Evolutionary conservation across 139 green algal genomes (phyloP), one percentile per base, ranked within the genome.

Genomic region (Edaphochlamys debaryana): DNA sequence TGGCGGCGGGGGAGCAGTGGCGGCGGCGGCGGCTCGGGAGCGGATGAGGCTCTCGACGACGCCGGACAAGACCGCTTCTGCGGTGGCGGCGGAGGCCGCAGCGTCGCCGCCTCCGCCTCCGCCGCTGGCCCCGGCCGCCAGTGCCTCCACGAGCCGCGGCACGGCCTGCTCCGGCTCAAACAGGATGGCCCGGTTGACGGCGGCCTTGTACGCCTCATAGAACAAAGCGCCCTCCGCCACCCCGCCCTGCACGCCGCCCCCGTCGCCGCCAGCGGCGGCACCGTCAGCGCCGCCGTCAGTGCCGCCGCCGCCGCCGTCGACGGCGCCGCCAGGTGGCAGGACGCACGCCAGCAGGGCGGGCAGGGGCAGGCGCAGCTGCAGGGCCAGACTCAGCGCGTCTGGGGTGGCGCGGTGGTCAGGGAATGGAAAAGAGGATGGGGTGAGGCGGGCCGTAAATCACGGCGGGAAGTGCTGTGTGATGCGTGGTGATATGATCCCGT

Each of bases 331-430:
- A 74, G 60, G n/a, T 32, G 76, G 76, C 76, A 82, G 38, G 8
- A 82, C 60, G 34, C 23, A 40, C 13, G 40, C 6, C 66, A 84
- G 48, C 45, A 84, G 52, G 32, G 76, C 48, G n/a, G 19, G 25
- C 19, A n/a, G 13, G 3, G 78, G 66, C 66, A 84, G 67, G 4
- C 58, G 48, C 45, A 84, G 66, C 58, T 76, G 78, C 66, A 84
- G 78, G 20, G 78, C 78, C 78, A 84, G 66, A 27, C 42, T 32
- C 36, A 84, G 78, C 2, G 50, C 66, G 29, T 75, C 78, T 84
- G 78, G n/a, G 45, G 30, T 25, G 64, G 42, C 1, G 50, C n/a
- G 52, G 54, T n/a, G 42, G 30, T 22, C n/a, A n/a, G n/a, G n/a
- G n/a, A n/a, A n/a, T n/a, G n/a, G 42, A 42, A 22, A 42, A 42